Evolutionary conservation across 2,329 filamentous ascomycete genomes (phyloP).

Genomic region (Thelonectria rubi): DNA sequence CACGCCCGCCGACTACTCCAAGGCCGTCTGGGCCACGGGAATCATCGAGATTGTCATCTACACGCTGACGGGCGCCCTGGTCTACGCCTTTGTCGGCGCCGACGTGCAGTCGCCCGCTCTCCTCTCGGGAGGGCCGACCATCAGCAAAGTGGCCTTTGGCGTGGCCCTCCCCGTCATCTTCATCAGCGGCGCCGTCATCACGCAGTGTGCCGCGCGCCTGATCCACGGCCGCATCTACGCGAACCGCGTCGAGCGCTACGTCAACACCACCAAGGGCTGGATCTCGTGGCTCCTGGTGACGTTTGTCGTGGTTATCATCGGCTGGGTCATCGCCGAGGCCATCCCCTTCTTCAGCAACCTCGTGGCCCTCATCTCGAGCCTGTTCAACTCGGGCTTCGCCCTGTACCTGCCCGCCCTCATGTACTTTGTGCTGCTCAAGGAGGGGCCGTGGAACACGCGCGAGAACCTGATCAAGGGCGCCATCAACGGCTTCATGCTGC

Average conservation of each 20-base stretch:
- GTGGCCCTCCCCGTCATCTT: conserved; percentile 25
- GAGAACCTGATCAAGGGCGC: conserved; percentile 22
- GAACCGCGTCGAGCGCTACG: conserved; percentile 24
- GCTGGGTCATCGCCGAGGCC: conserved; percentile 26
- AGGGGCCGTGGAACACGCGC: conserved; percentile 19
- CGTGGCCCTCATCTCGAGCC: conserved; percentile 23
- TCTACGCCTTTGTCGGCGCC: conserved; percentile 20
- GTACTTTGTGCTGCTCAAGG: conserved; percentile 24
- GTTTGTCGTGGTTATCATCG: conserved; percentile 14
- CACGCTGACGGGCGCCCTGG: conserved; percentile 22
- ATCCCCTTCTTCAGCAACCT: conserved; percentile 27
- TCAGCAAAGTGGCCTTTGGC: conserved; percentile 24
- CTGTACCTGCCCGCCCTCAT: conserved; percentile 23
- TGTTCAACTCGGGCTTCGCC: conserved; percentile 25
- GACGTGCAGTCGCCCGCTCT: conserved; percentile 24
- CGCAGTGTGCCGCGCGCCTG: conserved; percentile 19
- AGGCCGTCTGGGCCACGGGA: conserved; percentile 25
- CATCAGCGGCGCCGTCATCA: conserved; percentile 26
- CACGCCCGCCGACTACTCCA: conserved; percentile 21
- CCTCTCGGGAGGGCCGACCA: conserved; percentile 18
- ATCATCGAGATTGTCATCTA: conserved; percentile 26
- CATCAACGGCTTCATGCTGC: conserved; percentile 25
- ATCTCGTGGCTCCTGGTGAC: conserved; percentile 15
- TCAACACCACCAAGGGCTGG: conserved; percentile 24
- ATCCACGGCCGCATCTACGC: conserved; percentile 25